Evolutionary conservation across 2,329 filamentous ascomycete species (phyloP), one percentile per base, ranked within the genome.

Genomic region (Metarhizium brunneum): DNA sequence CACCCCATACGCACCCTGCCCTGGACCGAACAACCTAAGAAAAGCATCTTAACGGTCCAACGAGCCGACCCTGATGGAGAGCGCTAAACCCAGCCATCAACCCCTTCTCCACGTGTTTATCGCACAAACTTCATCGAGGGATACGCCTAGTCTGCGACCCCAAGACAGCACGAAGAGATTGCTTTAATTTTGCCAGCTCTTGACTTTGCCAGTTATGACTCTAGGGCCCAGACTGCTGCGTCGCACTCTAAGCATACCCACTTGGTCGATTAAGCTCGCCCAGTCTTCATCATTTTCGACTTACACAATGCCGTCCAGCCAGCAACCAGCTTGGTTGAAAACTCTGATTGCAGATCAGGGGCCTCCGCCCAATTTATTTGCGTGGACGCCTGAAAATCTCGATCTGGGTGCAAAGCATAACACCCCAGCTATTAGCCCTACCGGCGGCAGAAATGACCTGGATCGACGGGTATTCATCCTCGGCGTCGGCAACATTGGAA

Each of bases 401-500:
- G 52, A 57, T 35, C 56, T 55, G 8, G 49, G 5, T 11, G 51
- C 13, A 53, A 30, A 2, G 40, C 18, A 16, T 42, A 7, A 16
- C 18, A n/a, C 20, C 53, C 51, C 54, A 6, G 43, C 56, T 20
- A 35, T 11, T 35, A 60, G 61, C 54, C 53, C 57, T 6, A 51
- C 14, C 14, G 20, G 43, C 13, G 32, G 16, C 45, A 36, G 35
- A 18, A 38, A 60, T 3, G 60, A 65, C 52, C 56, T 62, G 32
- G 53, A 65, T 40, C 66, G 66, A n/a, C 79, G 85, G 38, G 85
- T 95, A 58, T 84, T 94, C 65, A 79, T 96, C 50, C 73, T 96
- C 3, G 92, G 92, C 11, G 67, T 88, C 11, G 92, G 92, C 40
- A 95, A 90, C 66, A 76, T 96, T 13, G 92, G 91, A 14, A 83